phyloP scores from a whole-genome alignment of 306 rosid species.

The Cicer arietinum region DNA sequence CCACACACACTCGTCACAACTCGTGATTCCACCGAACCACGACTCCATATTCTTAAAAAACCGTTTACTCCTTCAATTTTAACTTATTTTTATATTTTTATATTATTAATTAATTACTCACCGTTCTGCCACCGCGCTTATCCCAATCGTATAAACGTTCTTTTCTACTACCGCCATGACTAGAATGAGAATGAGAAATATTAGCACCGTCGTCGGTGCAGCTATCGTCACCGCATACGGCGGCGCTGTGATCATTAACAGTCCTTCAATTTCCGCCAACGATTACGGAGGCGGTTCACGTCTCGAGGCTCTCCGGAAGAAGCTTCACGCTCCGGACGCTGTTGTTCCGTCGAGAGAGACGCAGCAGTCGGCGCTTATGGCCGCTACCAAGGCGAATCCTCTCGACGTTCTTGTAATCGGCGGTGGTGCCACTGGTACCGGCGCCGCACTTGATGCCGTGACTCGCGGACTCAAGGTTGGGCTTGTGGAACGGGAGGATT shows the following conservation, averaged over 20 bases:
- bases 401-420: conserved; percentile 90
- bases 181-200: conserved; percentile 55
- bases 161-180: conserved; percentile 44
- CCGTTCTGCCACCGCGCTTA: conserved; percentile 32
- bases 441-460: conserved; percentile 85
- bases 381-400: conserved; percentile 65
- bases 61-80: background rate
- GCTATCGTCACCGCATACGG: conserved; percentile 63
- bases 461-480: conserved; percentile 95
- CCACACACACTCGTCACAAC: background rate
- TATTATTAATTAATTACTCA: background rate
- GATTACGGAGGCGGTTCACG: conserved; percentile 56
- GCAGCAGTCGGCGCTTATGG: conserved; percentile 72
- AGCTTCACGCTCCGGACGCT: conserved; percentile 57
- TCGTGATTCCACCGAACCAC: conserved; percentile 28
- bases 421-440: conserved; percentile 96
- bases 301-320: conserved; percentile 56
- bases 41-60: conserved; percentile 1
- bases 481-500: conserved; percentile 96
- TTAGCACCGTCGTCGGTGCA: conserved; percentile 54
- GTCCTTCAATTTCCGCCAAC: conserved; percentile 53
- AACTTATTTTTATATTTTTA: background rate
- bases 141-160: background rate
- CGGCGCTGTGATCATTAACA: conserved; percentile 57
- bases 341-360: conserved; percentile 68